phyloP scores from a whole-genome alignment of 306 rosid species.

The Ormosia emarginata region DNA sequence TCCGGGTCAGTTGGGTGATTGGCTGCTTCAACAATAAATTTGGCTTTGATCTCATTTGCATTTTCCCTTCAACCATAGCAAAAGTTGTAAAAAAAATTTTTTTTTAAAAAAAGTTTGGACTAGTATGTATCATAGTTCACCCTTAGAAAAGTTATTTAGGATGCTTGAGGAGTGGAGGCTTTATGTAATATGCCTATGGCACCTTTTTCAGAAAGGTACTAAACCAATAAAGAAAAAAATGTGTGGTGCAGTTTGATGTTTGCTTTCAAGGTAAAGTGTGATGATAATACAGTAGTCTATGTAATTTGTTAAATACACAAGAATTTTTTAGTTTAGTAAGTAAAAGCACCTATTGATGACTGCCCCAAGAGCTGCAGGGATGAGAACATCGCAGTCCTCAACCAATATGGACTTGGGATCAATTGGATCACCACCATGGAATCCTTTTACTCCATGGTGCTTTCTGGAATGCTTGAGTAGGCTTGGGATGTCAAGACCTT shows the following conservation, averaged over 20 bases:
- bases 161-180: neutral
- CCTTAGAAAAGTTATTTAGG: neutral
- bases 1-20: slow-evolving; percentile 32
- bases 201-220: neutral
- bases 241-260: neutral
- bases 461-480: slow-evolving; percentile 57
- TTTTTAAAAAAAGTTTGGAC: neutral
- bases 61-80: slow-evolving; percentile 21
- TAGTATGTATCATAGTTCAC: neutral
- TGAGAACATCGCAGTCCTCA: slow-evolving; percentile 80
- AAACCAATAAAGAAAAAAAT: neutral
- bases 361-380: slow-evolving; percentile 89
- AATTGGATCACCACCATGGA: slow-evolving; percentile 62
- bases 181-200: neutral
- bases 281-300: neutral
- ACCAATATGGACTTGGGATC: slow-evolving; percentile 60
- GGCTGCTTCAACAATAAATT: slow-evolving; percentile 28
- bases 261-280: neutral
- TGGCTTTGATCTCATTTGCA: slow-evolving; percentile 21
- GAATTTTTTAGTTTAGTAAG: neutral
- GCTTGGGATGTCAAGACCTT: slow-evolving; percentile 77
- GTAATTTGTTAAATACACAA: neutral
- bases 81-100: too few species aligned
- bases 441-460: slow-evolving; percentile 60
- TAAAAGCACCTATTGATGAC: slow-evolving; percentile 61